Evolutionary conservation across 257 asterid genomes (phyloP).

Genomic region (Vinca minor): DNA sequence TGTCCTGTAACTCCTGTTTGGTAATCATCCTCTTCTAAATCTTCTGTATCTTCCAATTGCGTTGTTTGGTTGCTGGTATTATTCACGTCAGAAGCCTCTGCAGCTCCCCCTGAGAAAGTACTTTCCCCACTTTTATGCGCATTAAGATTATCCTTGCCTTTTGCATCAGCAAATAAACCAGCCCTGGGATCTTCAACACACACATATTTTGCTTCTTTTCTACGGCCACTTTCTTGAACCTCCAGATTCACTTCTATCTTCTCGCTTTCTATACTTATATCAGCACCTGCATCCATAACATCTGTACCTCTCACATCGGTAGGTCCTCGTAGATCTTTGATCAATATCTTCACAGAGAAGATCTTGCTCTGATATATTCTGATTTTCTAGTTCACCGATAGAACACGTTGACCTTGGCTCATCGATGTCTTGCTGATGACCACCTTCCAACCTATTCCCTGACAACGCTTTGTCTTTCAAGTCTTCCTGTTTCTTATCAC

Average conservation of each 20-base stretch:
- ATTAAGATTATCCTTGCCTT: slow-evolving; percentile 24
- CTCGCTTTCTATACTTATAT: slow-evolving; percentile 23
- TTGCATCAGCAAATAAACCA: slow-evolving; percentile 29
- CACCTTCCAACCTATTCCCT: slow-evolving; percentile 20
- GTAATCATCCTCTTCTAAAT: slow-evolving; percentile 22
- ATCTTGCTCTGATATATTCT: slow-evolving; percentile 22
- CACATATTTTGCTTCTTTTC: slow-evolving; percentile 16
- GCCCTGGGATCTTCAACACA: slow-evolving; percentile 19
- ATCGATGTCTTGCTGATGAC: slow-evolving; percentile 28
- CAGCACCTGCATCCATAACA: slow-evolving; percentile 20
- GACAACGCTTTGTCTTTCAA: slow-evolving; percentile 20
- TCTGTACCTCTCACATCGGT: slow-evolving; percentile 25
- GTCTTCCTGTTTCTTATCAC: slow-evolving; percentile 16
- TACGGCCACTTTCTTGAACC: neutral
- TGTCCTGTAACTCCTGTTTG: slow-evolving; percentile 7
- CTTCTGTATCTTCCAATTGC: slow-evolving; percentile 17
- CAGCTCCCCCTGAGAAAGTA: slow-evolving; percentile 22
- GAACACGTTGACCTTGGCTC: slow-evolving; percentile 17
- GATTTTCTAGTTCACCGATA: slow-evolving; percentile 26
- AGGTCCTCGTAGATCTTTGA: slow-evolving; percentile 11
- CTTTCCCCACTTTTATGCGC: slow-evolving; percentile 17
- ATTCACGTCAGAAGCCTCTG: slow-evolving; percentile 29
- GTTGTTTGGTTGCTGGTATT: slow-evolving; percentile 22
- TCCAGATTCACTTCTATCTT: slow-evolving; percentile 16
- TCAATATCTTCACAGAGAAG: slow-evolving; percentile 10